These are phyloP conservation scores for Cyberlindnera amylophila DNA, from an alignment of 805 yeast genomes.

Conservation along the genomic window DNA sequence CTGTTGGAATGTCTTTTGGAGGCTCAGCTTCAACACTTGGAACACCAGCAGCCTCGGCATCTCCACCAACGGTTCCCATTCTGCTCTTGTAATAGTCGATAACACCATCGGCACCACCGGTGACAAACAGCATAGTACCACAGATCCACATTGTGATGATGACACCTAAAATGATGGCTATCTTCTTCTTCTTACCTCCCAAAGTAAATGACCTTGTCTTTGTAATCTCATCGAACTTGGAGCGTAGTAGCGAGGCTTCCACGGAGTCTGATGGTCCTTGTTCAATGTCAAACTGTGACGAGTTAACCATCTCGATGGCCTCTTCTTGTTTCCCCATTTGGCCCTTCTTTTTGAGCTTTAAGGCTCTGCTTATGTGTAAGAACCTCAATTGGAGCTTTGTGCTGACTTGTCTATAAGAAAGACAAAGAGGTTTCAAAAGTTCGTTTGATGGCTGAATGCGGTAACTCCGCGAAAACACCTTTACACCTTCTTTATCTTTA, in stretches of 20 bases:
- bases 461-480: conserved; percentile 8
- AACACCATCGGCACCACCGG: conserved; percentile 15
- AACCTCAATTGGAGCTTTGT: conserved; percentile 1
- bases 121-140: conserved; percentile 16
- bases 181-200: conserved; percentile 16
- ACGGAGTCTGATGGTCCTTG: conserved; percentile 7
- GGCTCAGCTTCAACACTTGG: no score
- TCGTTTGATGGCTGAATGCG: conserved; percentile 14
- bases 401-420: no score
- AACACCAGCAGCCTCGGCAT: conserved; percentile 10
- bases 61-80: conserved; percentile 10
- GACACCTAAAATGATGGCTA: conserved; percentile 8
- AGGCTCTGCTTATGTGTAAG: no score
- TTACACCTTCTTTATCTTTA: no score
- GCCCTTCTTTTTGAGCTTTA: conserved; percentile 2
- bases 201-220: conserved; percentile 3
- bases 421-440: conserved; percentile 2
- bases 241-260: conserved; percentile 11
- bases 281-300: conserved; percentile 12
- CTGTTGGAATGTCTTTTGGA: conserved; percentile 6
- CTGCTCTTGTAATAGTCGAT: conserved; percentile 23
- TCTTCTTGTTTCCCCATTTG: no score
- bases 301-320: conserved; percentile 20
- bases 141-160: conserved; percentile 15
- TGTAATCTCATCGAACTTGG: conserved; percentile 19